Evolutionary conservation across 768 basidiomycete species (phyloP).

Genomic region (Tricholoma flavovirens): DNA sequence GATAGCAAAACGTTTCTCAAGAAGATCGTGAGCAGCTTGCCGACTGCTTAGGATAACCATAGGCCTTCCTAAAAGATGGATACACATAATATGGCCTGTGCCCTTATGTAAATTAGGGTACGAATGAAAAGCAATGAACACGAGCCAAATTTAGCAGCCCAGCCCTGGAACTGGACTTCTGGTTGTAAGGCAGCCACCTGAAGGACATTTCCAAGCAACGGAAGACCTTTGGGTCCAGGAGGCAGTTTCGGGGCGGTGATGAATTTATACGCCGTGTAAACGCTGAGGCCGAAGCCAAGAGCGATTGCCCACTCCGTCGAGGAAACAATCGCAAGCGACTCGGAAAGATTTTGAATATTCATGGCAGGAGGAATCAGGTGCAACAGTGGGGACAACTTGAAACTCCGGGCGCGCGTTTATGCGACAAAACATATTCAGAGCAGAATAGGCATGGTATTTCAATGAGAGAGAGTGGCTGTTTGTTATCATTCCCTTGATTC

Average conservation of each 20-base stretch:
- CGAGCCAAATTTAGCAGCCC: neutral
- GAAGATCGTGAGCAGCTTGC: conserved; percentile 27
- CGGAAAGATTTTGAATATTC: too few relatives aligned
- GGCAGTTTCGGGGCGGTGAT: neutral
- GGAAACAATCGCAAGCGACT: too few relatives aligned
- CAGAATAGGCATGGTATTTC: too few relatives aligned
- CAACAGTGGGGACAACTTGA: too few relatives aligned
- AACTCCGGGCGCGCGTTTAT: too few relatives aligned
- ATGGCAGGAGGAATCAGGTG: too few relatives aligned
- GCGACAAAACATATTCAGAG: too few relatives aligned
- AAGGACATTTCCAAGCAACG: neutral
- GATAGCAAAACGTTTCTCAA: conserved; percentile 29
- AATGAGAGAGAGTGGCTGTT: too few relatives aligned
- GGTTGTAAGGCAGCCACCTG: neutral
- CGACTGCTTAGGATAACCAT: conserved; percentile 29
- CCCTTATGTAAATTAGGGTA: neutral
- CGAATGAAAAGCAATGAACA: neutral
- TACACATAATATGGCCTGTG: conserved; percentile 18
- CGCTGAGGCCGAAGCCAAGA: too few relatives aligned
- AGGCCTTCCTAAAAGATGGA: conserved; percentile 19
- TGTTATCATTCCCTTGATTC: too few relatives aligned
- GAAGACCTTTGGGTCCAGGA: neutral
- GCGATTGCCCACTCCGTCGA: too few relatives aligned
- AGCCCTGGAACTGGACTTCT: neutral
- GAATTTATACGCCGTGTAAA: too few relatives aligned